Conservation (phyloP, 2,329 filamentous ascomycete species). For the Diaporthe sp. region DNA sequence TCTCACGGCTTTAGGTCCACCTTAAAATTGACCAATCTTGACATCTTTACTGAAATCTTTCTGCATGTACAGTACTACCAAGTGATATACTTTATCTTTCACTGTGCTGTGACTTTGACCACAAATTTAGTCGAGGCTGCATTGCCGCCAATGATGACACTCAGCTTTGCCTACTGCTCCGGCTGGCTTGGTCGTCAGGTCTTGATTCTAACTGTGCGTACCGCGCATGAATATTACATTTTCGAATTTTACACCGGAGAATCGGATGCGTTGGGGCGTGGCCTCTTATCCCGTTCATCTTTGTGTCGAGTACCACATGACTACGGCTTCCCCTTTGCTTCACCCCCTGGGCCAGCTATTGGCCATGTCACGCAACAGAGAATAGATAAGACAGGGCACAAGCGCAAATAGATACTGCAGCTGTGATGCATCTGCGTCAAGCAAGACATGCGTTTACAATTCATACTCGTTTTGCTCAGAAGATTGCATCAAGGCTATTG, state of each 20-base stretch:
- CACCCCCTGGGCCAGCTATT: neutral
- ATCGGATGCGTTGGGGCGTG: neutral
- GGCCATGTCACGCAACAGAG: neutral
- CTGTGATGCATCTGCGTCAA: neutral
- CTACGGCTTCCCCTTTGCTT: neutral
- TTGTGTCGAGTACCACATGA: neutral
- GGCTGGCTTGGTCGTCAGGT: neutral
- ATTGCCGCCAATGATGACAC: too few relatives aligned
- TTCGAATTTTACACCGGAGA: neutral
- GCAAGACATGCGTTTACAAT: neutral
- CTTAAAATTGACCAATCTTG: neutral
- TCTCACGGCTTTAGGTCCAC: neutral
- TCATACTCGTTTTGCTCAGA: neutral
- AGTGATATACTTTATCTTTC: neutral
- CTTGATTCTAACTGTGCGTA: neutral
- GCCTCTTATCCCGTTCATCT: too few relatives aligned
- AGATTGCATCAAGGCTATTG: too few relatives aligned
- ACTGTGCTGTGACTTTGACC: too few relatives aligned
- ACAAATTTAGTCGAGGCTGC: too few relatives aligned
- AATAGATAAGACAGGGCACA: neutral
- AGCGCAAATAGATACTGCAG: neutral
- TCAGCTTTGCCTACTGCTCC: neutral
- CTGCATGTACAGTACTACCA: neutral
- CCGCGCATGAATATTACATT: too few relatives aligned
- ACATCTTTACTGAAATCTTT: neutral